Percentiles rank a stretch among this genome's conserved stretches.
phyloP scores from a whole-genome alignment of 2,329 filamentous ascomycete species.

The Apiospora koreana region DNA sequence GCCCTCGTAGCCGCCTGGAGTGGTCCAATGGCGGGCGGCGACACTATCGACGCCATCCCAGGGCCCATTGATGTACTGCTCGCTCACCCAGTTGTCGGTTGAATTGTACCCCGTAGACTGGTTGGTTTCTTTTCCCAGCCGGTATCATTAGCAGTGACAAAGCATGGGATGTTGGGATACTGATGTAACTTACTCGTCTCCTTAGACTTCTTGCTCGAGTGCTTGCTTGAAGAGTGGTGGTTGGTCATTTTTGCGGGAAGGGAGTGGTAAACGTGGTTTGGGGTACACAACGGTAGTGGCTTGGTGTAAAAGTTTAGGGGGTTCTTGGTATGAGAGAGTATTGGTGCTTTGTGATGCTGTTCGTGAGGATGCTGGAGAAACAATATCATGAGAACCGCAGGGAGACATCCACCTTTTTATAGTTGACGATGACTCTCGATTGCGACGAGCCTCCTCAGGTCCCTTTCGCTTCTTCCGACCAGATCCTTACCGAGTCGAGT shows the following conservation, averaged over 20 bases:
- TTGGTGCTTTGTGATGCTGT: not conserved
- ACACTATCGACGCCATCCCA: conserved; percentile 19
- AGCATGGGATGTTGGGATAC: not conserved
- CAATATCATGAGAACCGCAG: not conserved
- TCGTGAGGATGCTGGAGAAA: not conserved
- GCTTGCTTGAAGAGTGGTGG: not conserved
- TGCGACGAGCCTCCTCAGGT: not conserved
- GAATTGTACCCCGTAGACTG: not conserved
- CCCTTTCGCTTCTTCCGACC: not conserved
- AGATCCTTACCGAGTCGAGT: not conserved
- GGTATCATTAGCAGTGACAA: not conserved
- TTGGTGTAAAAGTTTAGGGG: not conserved
- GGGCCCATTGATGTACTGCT: conserved; percentile 16
- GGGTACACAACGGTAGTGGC: not conserved
- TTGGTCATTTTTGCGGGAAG: not conserved
- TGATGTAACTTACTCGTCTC: not conserved
- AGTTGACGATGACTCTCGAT: not conserved
- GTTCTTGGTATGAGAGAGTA: not conserved
- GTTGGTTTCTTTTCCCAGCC: not conserved
- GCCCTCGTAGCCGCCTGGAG: not conserved
- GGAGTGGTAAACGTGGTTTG: not conserved
- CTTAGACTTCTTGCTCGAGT: not conserved
- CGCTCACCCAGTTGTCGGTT: conserved; percentile 16
- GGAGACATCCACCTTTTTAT: not conserved
- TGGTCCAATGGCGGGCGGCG: not conserved